A percentile compares a stretch with the other conserved stretches of the same genome.
Conservation (phyloP, 2,329 filamentous ascomycete species). For the Lachnellula suecica region DNA sequence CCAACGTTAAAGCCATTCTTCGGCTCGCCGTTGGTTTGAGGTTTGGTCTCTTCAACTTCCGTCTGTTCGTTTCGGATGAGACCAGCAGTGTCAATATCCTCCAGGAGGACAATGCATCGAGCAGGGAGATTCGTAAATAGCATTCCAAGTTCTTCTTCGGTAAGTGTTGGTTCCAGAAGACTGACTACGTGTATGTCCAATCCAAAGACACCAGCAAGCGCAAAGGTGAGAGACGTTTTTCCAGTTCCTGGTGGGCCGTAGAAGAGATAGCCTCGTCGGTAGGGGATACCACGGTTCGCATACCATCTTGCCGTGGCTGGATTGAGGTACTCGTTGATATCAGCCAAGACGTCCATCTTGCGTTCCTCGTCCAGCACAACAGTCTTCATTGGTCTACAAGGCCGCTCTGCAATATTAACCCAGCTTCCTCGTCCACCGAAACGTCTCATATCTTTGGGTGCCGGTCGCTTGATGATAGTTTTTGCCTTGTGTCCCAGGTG, state of each 20-base stretch:
- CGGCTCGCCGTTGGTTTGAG: slow-evolving; percentile 11
- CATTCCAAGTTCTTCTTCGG: slow-evolving; percentile 58
- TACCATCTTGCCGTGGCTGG: slow-evolving; percentile 72
- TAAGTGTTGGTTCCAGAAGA: slow-evolving; percentile 57
- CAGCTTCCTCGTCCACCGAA: slow-evolving; percentile 47
- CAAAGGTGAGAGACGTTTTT: slow-evolving; percentile 68
- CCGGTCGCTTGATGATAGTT: slow-evolving; percentile 57
- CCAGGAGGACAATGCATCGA: slow-evolving; percentile 64
- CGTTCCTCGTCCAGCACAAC: slow-evolving; percentile 69
- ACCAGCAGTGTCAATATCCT: slow-evolving; percentile 69
- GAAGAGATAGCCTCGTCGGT: slow-evolving; percentile 76
- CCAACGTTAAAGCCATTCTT: slow-evolving; percentile 38
- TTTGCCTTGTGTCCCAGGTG: slow-evolving; percentile 53
- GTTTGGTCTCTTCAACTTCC: slow-evolving; percentile 16
- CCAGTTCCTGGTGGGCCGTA: slow-evolving; percentile 74
- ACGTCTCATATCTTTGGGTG: slow-evolving; percentile 44
- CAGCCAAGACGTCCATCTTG: slow-evolving; percentile 64
- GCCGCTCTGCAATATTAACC: slow-evolving; percentile 59
- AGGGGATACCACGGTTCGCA: slow-evolving; percentile 70
- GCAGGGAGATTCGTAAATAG: slow-evolving; percentile 62
- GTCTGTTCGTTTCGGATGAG: slow-evolving; percentile 42
- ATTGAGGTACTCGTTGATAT: slow-evolving; percentile 78
- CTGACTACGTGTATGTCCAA: slow-evolving; percentile 66
- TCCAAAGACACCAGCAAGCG: slow-evolving; percentile 63
- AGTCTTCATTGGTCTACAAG: slow-evolving; percentile 70